A percentile compares a stretch with the other conserved stretches of the same genome.
phyloP scores from a whole-genome alignment of 176 grass and related monocot species.

The Aegilops umbellulata region DNA sequence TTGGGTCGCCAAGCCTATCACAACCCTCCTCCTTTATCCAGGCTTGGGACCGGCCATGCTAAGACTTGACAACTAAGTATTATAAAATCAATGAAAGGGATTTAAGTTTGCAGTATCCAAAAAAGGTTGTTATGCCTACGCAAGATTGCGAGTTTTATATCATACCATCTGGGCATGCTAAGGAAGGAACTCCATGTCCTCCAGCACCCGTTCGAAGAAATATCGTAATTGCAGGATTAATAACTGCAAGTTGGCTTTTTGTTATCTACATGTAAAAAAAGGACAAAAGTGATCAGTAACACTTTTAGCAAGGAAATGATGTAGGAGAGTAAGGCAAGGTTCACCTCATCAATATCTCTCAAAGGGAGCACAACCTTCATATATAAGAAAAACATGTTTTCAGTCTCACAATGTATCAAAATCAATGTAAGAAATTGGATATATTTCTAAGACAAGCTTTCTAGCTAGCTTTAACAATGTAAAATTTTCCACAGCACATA shows the following conservation, averaged over 20 bases:
- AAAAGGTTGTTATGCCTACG: background rate
- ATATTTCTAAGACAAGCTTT: background rate
- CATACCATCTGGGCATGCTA: conserved; percentile 85
- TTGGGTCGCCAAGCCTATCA: too few species aligned
- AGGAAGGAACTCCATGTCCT: conserved; percentile 91
- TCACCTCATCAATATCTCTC: conserved; percentile 83
- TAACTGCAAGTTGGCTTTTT: conserved; percentile 87
- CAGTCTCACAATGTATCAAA: conserved; percentile 19
- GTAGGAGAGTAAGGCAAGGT: conserved; percentile 6
- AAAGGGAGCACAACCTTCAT: conserved; percentile 74
- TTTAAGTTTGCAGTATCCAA: conserved; percentile 13
- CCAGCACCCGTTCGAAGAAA: conserved; percentile 92
- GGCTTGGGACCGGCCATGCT: background rate
- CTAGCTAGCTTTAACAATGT: background rate
- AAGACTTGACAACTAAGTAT: background rate
- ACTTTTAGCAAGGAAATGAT: conserved; percentile 14
- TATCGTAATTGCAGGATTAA: conserved; percentile 99
- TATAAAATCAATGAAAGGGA: background rate
- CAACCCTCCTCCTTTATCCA: too few species aligned
- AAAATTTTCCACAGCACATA: background rate
- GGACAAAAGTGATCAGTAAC: conserved; percentile 3
- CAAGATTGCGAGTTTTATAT: background rate
- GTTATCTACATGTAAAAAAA: conserved; percentile 58
- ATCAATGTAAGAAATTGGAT: background rate
- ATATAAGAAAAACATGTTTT: conserved; percentile 19